A percentile compares a stretch with the other conserved stretches of the same genome.
Conservation (phyloP, 2,329 filamentous ascomycete species). For the Hypomyces rosellus region DNA sequence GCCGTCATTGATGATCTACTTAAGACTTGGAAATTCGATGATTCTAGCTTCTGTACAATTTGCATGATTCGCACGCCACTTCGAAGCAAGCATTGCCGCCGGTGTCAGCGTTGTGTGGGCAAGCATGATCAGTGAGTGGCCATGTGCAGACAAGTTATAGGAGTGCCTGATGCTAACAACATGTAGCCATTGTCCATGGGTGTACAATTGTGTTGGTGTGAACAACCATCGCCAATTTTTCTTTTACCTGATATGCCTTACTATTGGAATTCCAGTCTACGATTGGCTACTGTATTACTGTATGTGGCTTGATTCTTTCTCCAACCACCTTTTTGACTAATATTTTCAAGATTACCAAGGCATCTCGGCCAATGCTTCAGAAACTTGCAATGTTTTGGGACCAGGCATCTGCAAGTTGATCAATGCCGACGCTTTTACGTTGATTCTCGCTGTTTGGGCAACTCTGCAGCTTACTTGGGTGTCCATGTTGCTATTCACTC, state of each 20-base stretch:
- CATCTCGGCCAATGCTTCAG: constrained; percentile 39
- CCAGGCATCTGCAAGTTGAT: constrained; percentile 67
- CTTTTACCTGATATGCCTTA: constrained; percentile 75
- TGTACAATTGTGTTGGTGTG: constrained; percentile 89
- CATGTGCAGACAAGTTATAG: too few species aligned
- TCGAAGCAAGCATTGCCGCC: constrained; percentile 90
- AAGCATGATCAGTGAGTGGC: constrained; percentile 85
- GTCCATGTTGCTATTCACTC: constrained; percentile 91
- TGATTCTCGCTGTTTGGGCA: constrained; percentile 73
- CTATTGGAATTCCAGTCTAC: constrained; percentile 65
- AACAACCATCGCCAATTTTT: constrained; percentile 98
- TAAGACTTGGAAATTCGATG: constrained; percentile 81
- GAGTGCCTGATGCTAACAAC: constrained; percentile 14
- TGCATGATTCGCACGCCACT: constrained; percentile 94
- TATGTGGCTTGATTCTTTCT: constrained; percentile 35
- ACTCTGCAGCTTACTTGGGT: constrained; percentile 88
- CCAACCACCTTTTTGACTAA: background rate
- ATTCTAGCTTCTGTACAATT: constrained; percentile 84
- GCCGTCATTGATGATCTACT: constrained; percentile 83
- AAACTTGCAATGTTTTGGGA: constrained; percentile 69
- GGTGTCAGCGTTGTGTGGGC: constrained; percentile 86
- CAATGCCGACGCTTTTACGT: constrained; percentile 76
- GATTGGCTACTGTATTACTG: constrained; percentile 68
- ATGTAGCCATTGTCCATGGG: constrained; percentile 87
- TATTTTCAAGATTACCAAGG: constrained; percentile 4